phyloP scores from a whole-genome alignment of 345 rosid species.

The Raphanus sativus region DNA sequence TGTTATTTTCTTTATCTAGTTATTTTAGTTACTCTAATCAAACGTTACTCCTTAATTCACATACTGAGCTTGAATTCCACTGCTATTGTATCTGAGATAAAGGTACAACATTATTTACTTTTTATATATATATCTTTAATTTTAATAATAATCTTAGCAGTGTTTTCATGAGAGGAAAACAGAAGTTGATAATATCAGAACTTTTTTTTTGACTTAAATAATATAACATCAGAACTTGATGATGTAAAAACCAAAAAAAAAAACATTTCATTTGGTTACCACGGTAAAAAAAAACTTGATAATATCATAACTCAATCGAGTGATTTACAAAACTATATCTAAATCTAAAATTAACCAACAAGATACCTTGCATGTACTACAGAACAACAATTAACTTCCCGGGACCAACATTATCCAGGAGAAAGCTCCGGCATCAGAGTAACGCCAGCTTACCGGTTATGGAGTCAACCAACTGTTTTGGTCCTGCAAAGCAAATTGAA shows the following conservation, averaged over 20 bases:
- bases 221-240: not conserved
- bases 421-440: conserved; percentile 44
- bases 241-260: not conserved
- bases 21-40: not conserved
- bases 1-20: too few species aligned
- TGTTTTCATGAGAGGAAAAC: not conserved
- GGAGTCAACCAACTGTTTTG: conserved; percentile 64
- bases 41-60: not conserved
- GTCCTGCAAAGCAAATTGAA: conserved; percentile 47
- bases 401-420: not conserved
- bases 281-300: not conserved
- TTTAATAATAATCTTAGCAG: not conserved
- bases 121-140: too few species aligned
- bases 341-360: conserved; percentile 5
- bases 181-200: not conserved
- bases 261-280: not conserved
- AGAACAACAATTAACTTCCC: conserved; percentile 13
- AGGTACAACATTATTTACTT: not conserved
- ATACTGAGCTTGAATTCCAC: not conserved
- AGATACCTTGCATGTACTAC: not conserved
- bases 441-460: conserved; percentile 69
- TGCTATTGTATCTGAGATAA: not conserved
- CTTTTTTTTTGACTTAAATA: too few species aligned
- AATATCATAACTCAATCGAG: not conserved
- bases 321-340: not conserved